phyloP scores from a whole-genome alignment of 805 yeast species.

The Ogataea corticis region DNA sequence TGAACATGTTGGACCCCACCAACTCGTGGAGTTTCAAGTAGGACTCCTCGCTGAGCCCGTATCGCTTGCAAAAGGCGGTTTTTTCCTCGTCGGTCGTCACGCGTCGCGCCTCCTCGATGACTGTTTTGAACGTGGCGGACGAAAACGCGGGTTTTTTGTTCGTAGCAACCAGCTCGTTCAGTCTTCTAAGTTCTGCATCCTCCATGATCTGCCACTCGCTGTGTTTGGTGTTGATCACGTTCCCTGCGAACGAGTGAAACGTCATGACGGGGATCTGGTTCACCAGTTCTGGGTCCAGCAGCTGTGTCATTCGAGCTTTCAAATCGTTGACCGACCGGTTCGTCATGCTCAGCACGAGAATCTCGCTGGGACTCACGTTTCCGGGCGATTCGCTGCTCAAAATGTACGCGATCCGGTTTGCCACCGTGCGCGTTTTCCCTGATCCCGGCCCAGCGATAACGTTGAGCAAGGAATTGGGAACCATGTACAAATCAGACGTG shows the following conservation, averaged over 20 bases:
- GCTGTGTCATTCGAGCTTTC: conserved; percentile 31
- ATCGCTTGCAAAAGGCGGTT: background rate
- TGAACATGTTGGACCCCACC: conserved; percentile 24
- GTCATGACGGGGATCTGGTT: conserved; percentile 48
- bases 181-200: conserved; percentile 36
- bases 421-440: conserved; percentile 66
- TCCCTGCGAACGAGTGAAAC: conserved; percentile 63
- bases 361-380: conserved; percentile 49
- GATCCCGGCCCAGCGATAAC: conserved; percentile 74
- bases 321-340: conserved; percentile 62
- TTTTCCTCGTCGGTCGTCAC: background rate
- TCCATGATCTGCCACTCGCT: conserved; percentile 46
- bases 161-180: conserved; percentile 14
- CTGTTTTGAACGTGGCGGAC: conserved; percentile 12
- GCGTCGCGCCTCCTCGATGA: conserved; percentile 17
- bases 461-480: conserved; percentile 43
- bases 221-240: conserved; percentile 42
- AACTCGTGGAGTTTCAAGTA: conserved; percentile 17
- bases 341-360: conserved; percentile 66
- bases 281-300: conserved; percentile 37
- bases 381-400: conserved; percentile 33
- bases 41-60: conserved; percentile 1
- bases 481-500: conserved; percentile 35
- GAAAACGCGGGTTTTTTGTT: conserved; percentile 6
- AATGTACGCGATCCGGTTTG: conserved; percentile 51